These are phyloP conservation scores for Lolium multiflorum DNA, from an alignment of 176 grass and related monocot species.

Conservation along the genomic window DNA sequence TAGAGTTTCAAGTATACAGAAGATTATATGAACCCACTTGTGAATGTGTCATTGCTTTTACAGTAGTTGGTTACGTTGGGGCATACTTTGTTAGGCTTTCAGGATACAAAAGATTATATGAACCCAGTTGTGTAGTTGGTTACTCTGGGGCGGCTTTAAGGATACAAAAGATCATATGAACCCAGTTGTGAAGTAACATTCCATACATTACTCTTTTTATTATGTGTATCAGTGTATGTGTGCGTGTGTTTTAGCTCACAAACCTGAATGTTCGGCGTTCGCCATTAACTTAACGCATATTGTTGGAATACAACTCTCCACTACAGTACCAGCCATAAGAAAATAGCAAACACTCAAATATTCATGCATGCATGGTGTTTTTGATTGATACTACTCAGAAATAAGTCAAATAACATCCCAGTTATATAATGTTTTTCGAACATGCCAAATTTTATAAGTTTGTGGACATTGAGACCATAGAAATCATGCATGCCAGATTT, in stretches of 20 bases:
- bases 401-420: slow-evolving; percentile 13
- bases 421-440: slow-evolving; percentile 16
- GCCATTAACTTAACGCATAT: neutral
- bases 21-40: no score
- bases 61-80: no score
- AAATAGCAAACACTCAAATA: neutral
- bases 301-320: neutral
- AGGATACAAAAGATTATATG: no score
- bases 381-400: slow-evolving; percentile 10
- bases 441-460: slow-evolving; percentile 23
- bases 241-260: neutral
- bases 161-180: no score
- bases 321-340: neutral
- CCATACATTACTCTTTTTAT: neutral
- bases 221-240: neutral
- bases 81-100: no score
- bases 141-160: no score
- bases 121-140: no score
- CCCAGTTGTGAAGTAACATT: neutral
- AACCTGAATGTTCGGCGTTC: neutral
- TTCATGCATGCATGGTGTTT: neutral
- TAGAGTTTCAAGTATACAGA: neutral
- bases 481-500: neutral
- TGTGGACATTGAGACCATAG: slow-evolving; percentile 12
- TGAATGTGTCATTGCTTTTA: no score